These are phyloP conservation scores for Mollisiaceae sp. DNA, from an alignment of 2,329 filamentous ascomycete species.

Conservation along the genomic window DNA sequence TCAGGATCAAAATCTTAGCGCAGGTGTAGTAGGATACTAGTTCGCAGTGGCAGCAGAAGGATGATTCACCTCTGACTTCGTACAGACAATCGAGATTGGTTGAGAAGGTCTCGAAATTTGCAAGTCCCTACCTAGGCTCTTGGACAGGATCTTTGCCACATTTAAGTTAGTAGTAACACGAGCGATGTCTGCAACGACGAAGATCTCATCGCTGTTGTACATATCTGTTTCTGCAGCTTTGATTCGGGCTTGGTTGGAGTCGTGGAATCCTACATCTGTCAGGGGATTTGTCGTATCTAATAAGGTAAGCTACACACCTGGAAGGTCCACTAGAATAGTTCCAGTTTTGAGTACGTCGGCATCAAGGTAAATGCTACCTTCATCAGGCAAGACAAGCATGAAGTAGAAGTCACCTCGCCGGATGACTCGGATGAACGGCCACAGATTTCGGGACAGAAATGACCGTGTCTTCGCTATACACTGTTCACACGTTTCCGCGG, in stretches of 20 bases:
- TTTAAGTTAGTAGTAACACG: constrained; percentile 19
- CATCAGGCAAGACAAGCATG: background rate
- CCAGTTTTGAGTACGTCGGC: background rate
- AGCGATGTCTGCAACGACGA: constrained; percentile 23
- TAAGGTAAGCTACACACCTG: background rate
- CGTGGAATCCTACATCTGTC: constrained; percentile 18
- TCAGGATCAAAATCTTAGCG: background rate
- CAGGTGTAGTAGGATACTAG: background rate
- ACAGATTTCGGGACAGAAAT: background rate
- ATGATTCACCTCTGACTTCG: background rate
- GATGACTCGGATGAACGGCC: background rate
- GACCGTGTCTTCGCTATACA: background rate
- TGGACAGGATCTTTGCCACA: constrained; percentile 10
- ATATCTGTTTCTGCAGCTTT: constrained; percentile 21
- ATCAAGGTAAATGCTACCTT: background rate
- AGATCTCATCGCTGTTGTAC: constrained; percentile 24
- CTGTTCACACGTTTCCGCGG: background rate
- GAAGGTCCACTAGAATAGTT: background rate
- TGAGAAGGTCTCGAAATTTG: constrained; percentile 18
- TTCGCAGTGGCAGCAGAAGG: too few species aligned
- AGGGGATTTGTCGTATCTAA: background rate
- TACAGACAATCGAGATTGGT: constrained; percentile 15
- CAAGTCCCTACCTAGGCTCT: background rate
- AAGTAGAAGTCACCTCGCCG: background rate
- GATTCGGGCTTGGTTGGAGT: constrained; percentile 21